These are phyloP conservation scores for Arthrocladium fulminans DNA, from an alignment of 2,329 filamentous ascomycete species.

Conservation along the genomic window DNA sequence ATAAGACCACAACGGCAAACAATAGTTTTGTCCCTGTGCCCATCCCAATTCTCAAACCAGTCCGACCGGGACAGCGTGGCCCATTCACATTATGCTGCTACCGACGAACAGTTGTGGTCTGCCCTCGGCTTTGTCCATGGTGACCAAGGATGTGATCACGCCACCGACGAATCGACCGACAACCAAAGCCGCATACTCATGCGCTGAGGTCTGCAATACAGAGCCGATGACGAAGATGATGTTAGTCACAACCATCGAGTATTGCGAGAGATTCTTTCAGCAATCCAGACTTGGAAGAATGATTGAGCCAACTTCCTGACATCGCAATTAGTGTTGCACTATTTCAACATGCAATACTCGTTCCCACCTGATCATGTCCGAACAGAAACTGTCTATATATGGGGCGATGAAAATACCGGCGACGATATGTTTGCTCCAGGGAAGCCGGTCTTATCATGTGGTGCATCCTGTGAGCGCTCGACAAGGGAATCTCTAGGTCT, in stretches of 20 bases:
- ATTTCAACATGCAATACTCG: neutral
- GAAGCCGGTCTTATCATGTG: neutral
- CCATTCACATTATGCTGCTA: slow-evolving; percentile 37
- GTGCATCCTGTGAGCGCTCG: neutral
- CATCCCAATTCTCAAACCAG: slow-evolving; percentile 44
- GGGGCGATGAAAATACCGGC: slow-evolving; percentile 29
- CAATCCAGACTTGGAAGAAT: slow-evolving; percentile 19
- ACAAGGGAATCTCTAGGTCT: neutral
- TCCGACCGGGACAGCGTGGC: slow-evolving; percentile 46
- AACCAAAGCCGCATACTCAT: slow-evolving; percentile 44
- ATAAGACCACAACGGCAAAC: slow-evolving; percentile 14
- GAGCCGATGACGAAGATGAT: slow-evolving; percentile 44
- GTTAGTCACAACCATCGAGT: slow-evolving; percentile 19
- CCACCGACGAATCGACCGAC: slow-evolving; percentile 44
- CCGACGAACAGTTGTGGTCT: slow-evolving; percentile 40
- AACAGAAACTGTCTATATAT: slow-evolving; percentile 39
- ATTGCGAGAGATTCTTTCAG: neutral
- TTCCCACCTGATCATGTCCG: slow-evolving; percentile 35
- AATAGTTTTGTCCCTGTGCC: slow-evolving; percentile 46
- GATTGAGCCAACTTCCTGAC: slow-evolving; percentile 40
- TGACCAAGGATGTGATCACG: neutral
- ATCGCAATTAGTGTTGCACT: neutral
- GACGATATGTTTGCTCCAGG: neutral
- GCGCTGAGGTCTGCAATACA: slow-evolving; percentile 42
- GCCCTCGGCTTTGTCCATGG: slow-evolving; percentile 33